A percentile compares a stretch with the other conserved stretches of the same genome.
These are phyloP conservation scores for Trichocladium uniseriatum DNA, from an alignment of 495 filamentous ascomycete species.

Conservation along the genomic window DNA sequence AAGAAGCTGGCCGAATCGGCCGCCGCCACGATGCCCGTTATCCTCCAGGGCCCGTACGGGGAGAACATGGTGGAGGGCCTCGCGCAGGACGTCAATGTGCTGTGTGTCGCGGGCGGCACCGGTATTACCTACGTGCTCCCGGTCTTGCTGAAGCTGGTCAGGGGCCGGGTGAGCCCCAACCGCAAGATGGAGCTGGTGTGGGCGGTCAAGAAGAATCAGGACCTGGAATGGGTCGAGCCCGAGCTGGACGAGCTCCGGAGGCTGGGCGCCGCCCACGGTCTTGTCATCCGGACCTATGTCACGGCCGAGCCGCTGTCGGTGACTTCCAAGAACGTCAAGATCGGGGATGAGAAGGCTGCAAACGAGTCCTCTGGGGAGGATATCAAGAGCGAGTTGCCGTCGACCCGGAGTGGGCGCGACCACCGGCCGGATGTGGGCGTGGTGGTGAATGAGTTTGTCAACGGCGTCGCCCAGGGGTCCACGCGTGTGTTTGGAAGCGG, in stretches of 20 bases:
- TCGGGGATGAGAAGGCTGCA: conserved; percentile 13
- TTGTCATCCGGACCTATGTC: conserved; percentile 48
- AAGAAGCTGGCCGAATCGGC: conserved; percentile 7
- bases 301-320: conserved; percentile 35
- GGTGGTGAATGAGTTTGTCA: conserved; percentile 31
- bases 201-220: conserved; percentile 46
- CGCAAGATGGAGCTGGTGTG: conserved; percentile 50
- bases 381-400: conserved; percentile 8
- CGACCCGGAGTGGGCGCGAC: not conserved
- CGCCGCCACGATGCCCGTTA: conserved; percentile 34
- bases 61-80: conserved; percentile 35
- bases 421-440: conserved; percentile 26
- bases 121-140: conserved; percentile 56
- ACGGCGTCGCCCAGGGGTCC: conserved; percentile 31
- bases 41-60: conserved; percentile 54
- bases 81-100: conserved; percentile 41
- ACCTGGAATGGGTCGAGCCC: conserved; percentile 46
- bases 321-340: conserved; percentile 19
- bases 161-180: conserved; percentile 21
- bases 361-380: conserved; percentile 4
- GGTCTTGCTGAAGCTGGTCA: conserved; percentile 37
- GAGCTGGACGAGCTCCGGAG: conserved; percentile 44
- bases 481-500: conserved; percentile 53
- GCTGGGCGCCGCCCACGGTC: conserved; percentile 28
- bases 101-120: conserved; percentile 56